Conservation (phyloP, 345 rosid species). For the Balakata baccata region DNA sequence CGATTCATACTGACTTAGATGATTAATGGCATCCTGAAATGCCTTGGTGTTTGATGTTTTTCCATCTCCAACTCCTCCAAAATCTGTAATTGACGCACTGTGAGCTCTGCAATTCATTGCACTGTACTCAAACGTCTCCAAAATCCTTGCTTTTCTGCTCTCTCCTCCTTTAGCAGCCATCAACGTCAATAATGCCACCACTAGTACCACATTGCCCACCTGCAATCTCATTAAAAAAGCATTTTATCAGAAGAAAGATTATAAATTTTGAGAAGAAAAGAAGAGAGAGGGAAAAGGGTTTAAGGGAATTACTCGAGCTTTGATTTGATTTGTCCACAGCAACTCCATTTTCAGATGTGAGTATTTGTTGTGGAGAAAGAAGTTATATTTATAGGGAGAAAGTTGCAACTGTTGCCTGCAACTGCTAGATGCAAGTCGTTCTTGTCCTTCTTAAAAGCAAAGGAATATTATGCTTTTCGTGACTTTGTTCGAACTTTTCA, state of each 20-base stretch:
- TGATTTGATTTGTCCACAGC: constrained; percentile 2
- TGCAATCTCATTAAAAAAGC: constrained; percentile 12
- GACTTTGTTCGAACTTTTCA: background rate
- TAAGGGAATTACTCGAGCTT: constrained; percentile 22
- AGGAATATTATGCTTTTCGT: constrained; percentile 18
- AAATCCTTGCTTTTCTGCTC: constrained; percentile 32
- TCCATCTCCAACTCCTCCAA: constrained; percentile 89
- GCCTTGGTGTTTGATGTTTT: constrained; percentile 73
- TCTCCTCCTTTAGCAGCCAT: constrained; percentile 34
- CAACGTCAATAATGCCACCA: constrained; percentile 21
- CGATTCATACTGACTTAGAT: constrained; percentile 47
- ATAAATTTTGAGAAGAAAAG: background rate
- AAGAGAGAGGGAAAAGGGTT: background rate
- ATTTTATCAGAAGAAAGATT: background rate
- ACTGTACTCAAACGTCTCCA: constrained; percentile 54
- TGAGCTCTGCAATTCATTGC: constrained; percentile 78
- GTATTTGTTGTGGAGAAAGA: background rate
- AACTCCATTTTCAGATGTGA: constrained; percentile 20
- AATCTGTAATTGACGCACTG: constrained; percentile 75
- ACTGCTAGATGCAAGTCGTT: background rate
- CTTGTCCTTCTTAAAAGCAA: constrained; percentile 23
- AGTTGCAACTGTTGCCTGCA: background rate
- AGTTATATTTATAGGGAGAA: constrained; percentile 20
- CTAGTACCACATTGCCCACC: constrained; percentile 23
- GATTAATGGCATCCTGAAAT: constrained; percentile 57